These are phyloP conservation scores for Aspergillus haitiensis DNA, from an alignment of 495 filamentous ascomycete genomes.

Conservation along the genomic window DNA sequence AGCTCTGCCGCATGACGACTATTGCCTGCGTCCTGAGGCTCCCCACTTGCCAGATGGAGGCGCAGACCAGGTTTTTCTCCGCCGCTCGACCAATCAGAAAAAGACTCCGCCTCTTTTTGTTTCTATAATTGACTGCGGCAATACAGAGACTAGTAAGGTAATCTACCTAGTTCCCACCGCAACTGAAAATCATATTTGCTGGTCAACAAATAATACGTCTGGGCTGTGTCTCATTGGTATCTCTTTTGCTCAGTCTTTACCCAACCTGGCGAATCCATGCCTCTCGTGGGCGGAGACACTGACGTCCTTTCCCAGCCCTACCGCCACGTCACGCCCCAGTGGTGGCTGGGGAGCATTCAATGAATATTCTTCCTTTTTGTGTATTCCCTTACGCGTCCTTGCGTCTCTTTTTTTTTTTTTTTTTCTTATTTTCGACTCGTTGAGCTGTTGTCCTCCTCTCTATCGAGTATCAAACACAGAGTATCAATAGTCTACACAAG, in stretches of 20 bases:
- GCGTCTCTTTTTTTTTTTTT: not conserved
- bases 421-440: too few relatives aligned
- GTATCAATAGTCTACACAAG: too few relatives aligned
- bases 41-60: conserved; percentile 3
- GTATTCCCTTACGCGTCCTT: conserved; percentile 16
- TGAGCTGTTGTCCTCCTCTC: too few relatives aligned
- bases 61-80: conserved; percentile 2
- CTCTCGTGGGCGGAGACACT: conserved; percentile 20
- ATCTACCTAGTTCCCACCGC: conserved; percentile 1
- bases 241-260: conserved; percentile 11
- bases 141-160: not conserved
- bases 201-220: not conserved
- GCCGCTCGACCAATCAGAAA: not conserved
- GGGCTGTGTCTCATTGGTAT: conserved; percentile 8
- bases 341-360: conserved; percentile 12
- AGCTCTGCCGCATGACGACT: not conserved
- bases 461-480: too few relatives aligned
- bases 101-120: conserved; percentile 15
- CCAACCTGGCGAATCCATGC: conserved; percentile 11
- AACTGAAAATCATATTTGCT: not conserved
- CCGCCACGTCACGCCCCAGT: conserved; percentile 22
- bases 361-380: not conserved
- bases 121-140: conserved; percentile 4
- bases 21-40: conserved; percentile 2
- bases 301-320: conserved; percentile 17